Evolutionary conservation across 1,139 yeast species (phyloP), one percentile per base, ranked within the genome.

Genomic region (Zygotorulaspora mrakii): DNA sequence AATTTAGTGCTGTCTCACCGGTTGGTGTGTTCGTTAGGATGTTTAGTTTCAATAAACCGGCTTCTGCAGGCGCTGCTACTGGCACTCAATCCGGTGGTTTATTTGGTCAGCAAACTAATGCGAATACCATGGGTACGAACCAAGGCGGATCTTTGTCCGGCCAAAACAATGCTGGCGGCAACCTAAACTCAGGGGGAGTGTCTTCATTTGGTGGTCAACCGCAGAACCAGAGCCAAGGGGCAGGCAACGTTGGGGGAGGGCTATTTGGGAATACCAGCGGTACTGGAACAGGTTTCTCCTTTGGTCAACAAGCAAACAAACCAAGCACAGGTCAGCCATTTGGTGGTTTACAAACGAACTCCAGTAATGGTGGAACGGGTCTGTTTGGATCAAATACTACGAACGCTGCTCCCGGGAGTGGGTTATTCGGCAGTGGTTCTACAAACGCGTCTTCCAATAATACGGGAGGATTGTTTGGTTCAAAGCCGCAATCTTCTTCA

Each of bases 201-300:
- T 24, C 39, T n/a, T 68, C 69, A 52, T 74, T 67, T 29, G 48
- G 56, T 38, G 55, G 43, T 26, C 47, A 47, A 10, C 17, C 46
- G 14, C 32, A 33, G 27, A 40, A 54, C 16, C 39, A 46, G 12
- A 39, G 43, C 11, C 35, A 22, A n/a, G 52, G 55, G n/a, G n/a
- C n/a, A n/a, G n/a, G n/a, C n/a, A n/a, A n/a, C n/a, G n/a, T n/a
- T n/a, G n/a, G n/a, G n/a, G n/a, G n/a, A n/a, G n/a, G n/a, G n/a
- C n/a, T n/a, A n/a, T n/a, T n/a, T 8, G 10, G 37, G 12, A 30
- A 34, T 22, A 31, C 40, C 7, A 42, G 40, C 12, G 17, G 42
- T 11, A 30, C 38, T 9, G 42, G 46, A 12, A 21, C 39, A 17
- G 43, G 46, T 4, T 24, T 43, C 11, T 68, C 69, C 52, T 74